A percentile compares a stretch with the other conserved stretches of the same genome.
phyloP scores from a whole-genome alignment of 2,329 filamentous ascomycete species.

The Diaporthe nobilis region DNA sequence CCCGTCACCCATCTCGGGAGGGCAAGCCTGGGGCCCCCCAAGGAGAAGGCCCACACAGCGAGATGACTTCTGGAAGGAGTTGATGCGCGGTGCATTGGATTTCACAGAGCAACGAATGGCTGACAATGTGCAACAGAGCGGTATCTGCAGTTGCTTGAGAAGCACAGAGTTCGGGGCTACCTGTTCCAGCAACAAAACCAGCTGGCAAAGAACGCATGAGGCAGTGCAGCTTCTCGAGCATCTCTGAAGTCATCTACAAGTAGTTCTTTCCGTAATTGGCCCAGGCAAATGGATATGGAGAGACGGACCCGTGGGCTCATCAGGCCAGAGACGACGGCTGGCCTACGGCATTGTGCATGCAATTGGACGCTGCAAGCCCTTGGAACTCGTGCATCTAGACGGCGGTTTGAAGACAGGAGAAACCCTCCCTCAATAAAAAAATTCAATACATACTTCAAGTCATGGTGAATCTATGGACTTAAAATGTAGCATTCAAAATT shows the following conservation, averaged over 20 bases:
- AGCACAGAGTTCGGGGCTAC: conserved; percentile 83
- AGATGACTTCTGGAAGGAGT: not conserved
- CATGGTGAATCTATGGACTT: not conserved
- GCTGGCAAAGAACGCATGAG: conserved; percentile 60
- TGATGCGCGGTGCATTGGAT: not conserved
- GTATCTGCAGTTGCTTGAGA: conserved; percentile 83
- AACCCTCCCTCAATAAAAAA: not conserved
- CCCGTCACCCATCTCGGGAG: conserved; percentile 31
- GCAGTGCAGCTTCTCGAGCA: not conserved
- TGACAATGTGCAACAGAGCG: conserved; percentile 67
- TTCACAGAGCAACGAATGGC: conserved; percentile 8
- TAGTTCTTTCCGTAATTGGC: not conserved
- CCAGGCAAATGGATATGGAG: not conserved
- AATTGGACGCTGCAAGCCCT: conserved; percentile 19
- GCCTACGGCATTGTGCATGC: conserved; percentile 12
- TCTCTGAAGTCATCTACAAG: not conserved
- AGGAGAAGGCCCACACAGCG: not conserved
- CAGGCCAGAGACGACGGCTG: conserved; percentile 11
- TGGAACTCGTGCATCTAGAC: conserved; percentile 27
- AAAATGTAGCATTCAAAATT: not conserved
- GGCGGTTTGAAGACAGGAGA: not conserved
- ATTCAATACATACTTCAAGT: not conserved
- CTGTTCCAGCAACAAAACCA: conserved; percentile 87
- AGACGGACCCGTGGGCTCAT: not conserved
- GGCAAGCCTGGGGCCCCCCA: not conserved